Evolutionary conservation across 208 protist species (phyloP), one percentile per base, ranked within the genome.

Genomic region (Strigomonas culicis): DNA sequence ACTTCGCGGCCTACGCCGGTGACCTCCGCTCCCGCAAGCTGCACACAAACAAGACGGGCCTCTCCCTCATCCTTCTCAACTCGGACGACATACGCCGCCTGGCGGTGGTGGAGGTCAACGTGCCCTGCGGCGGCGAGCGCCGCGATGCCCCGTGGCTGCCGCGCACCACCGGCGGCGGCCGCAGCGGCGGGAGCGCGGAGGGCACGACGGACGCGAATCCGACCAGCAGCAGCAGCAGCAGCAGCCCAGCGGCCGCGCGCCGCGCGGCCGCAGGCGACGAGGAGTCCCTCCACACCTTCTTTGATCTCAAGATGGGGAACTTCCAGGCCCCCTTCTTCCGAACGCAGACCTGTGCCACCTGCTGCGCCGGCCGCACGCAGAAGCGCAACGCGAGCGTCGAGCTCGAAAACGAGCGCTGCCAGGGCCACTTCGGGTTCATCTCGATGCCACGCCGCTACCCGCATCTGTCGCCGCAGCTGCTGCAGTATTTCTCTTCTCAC

Each of bases 261-360:
- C 22, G 63, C 65, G 24, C 72, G 73, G 52, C 68, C 70, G 72
- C 44, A 60, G 70, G 83, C 17, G 70, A 74, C 19, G 79, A 70
- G 50, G 77, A 79, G 25, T 59, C 72, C 30, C 50, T 75, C 28
- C 61, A 77, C 11, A 94, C 90, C 25, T 93, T 96, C 68, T 96
- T 90, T 72, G 90, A 96, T 70, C 75, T 81, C 27, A 86, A 85
- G 50, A 96, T 96, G 90, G 90, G 90, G 17, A 96, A 96, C 81
- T 96, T 96, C 59, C 78, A 91, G 52, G 68, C 82, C 4, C 82
- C 78, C 41, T 72, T 75, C 19, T 92, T 93, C 56, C 74, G 84
- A 7, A 75, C 79, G n/a, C 86, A 94, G 73, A 58, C 85, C 39
- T 96, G 90, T 74, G 61, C 86, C 52, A 93, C 87, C 6, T 96